Conservation (phyloP, 2,329 filamentous ascomycete genomes). For the Neonectria punicea region DNA sequence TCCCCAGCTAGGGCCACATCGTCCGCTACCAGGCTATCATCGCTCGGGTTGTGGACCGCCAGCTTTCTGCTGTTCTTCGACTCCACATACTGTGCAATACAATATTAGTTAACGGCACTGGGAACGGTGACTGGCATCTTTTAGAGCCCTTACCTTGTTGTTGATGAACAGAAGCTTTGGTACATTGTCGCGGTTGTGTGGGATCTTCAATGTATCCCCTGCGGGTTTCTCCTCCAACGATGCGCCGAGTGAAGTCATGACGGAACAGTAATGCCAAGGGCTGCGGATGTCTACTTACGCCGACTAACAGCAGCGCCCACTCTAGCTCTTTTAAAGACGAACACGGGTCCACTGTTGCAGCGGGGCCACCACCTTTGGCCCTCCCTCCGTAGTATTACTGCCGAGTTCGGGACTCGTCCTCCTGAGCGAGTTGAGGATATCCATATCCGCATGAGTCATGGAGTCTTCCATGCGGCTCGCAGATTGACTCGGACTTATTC, state of each 20-base stretch:
- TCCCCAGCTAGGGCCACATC: slow-evolving; percentile 57
- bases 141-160: slow-evolving; percentile 44
- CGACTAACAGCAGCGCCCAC: background rate
- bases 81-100: slow-evolving; percentile 47
- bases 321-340: background rate
- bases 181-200: slow-evolving; percentile 46
- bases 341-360: background rate
- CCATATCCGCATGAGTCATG: slow-evolving; percentile 16
- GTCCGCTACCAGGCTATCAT: slow-evolving; percentile 60
- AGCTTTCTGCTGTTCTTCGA: slow-evolving; percentile 58
- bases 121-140: background rate
- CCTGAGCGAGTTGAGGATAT: slow-evolving; percentile 3
- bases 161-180: slow-evolving; percentile 53
- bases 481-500: slow-evolving; percentile 10
- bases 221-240: slow-evolving; percentile 30
- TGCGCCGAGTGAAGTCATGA: slow-evolving; percentile 40
- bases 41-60: slow-evolving; percentile 59
- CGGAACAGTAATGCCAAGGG: background rate
- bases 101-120: background rate
- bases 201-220: slow-evolving; percentile 29
- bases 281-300: background rate
- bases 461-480: background rate
- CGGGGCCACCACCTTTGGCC: background rate
- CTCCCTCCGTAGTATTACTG: background rate
- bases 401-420: background rate